Evolutionary conservation across 495 filamentous ascomycete species (phyloP).

Genomic region (Penicillium flavigenum): DNA sequence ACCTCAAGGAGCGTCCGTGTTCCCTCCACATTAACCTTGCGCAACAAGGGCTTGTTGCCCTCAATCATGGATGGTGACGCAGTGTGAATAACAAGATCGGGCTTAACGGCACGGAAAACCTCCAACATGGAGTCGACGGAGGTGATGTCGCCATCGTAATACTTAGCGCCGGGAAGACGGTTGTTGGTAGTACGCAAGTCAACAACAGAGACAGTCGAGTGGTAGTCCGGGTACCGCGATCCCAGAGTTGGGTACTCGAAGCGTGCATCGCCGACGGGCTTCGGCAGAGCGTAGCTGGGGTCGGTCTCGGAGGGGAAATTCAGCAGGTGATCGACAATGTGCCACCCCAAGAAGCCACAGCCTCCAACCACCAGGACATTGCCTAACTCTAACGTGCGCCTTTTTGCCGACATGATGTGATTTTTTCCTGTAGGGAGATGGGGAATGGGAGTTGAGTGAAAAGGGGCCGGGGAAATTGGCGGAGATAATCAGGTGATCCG

Average conservation of each 20-base stretch:
- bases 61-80: conserved; percentile 70
- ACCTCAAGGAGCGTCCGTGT: conserved; percentile 77
- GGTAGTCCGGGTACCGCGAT: conserved; percentile 43
- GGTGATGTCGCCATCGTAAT: conserved; percentile 88
- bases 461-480: conserved; percentile 17
- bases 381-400: conserved; percentile 41
- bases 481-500: conserved; percentile 23
- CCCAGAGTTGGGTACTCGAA: conserved; percentile 44
- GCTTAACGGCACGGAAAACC: conserved; percentile 67
- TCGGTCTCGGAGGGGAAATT: conserved; percentile 52
- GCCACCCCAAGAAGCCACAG: conserved; percentile 59
- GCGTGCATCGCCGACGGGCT: conserved; percentile 37
- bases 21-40: conserved; percentile 90
- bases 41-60: conserved; percentile 40
- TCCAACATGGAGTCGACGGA: conserved; percentile 60
- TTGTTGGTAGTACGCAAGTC: conserved; percentile 79
- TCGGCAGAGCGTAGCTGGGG: conserved; percentile 42
- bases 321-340: conserved; percentile 58
- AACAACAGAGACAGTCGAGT: conserved; percentile 71
- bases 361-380: conserved; percentile 57
- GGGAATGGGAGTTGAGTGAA: conserved; percentile 12
- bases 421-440: not conserved
- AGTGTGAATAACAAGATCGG: conserved; percentile 93
- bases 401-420: conserved; percentile 36
- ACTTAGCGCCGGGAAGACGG: conserved; percentile 68